A percentile compares a stretch with the other conserved stretches of the same genome.
Evolutionary conservation across 768 basidiomycete species (phyloP).

Genomic region (Auricularia auricula-judae): DNA sequence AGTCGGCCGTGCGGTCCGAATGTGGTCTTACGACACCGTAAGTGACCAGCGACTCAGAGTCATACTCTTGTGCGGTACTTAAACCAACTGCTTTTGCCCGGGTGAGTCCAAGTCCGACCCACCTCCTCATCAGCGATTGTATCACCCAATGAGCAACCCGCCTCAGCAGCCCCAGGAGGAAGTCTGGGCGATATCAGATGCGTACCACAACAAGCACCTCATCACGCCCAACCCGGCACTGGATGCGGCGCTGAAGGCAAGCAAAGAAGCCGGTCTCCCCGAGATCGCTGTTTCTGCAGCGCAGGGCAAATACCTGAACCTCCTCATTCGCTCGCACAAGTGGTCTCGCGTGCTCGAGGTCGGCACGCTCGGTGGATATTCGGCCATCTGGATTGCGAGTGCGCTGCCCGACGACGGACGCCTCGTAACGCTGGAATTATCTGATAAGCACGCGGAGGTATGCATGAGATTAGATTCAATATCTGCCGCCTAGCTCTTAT

Average conservation of each 20-base stretch:
- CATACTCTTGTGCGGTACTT: no score
- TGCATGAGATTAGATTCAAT: not conserved
- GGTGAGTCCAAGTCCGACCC: no score
- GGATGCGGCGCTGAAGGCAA: slow-evolving; percentile 26
- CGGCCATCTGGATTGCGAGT: slow-evolving; percentile 21
- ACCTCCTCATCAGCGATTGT: no score
- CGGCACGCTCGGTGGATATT: slow-evolving; percentile 13
- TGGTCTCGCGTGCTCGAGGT: slow-evolving; percentile 4
- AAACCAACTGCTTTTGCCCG: not conserved
- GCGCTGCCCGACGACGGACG: slow-evolving; percentile 20
- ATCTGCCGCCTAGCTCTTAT: not conserved
- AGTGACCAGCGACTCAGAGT: no score
- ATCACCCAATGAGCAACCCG: not conserved
- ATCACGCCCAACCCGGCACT: slow-evolving; percentile 35
- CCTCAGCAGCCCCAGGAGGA: slow-evolving; percentile 8
- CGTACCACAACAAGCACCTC: slow-evolving; percentile 47
- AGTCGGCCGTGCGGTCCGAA: no score
- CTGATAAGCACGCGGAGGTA: slow-evolving; percentile 19
- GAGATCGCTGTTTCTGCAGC: slow-evolving; percentile 16
- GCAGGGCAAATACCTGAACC: not conserved
- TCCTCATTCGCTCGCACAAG: not conserved
- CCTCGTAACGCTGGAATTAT: slow-evolving; percentile 21
- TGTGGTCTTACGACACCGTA: no score
- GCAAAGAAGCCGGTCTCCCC: slow-evolving; percentile 34
- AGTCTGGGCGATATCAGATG: slow-evolving; percentile 42